Base-by-base conservation (phyloP, 345 rosid species). In the Ailanthus altissimus region DNA sequence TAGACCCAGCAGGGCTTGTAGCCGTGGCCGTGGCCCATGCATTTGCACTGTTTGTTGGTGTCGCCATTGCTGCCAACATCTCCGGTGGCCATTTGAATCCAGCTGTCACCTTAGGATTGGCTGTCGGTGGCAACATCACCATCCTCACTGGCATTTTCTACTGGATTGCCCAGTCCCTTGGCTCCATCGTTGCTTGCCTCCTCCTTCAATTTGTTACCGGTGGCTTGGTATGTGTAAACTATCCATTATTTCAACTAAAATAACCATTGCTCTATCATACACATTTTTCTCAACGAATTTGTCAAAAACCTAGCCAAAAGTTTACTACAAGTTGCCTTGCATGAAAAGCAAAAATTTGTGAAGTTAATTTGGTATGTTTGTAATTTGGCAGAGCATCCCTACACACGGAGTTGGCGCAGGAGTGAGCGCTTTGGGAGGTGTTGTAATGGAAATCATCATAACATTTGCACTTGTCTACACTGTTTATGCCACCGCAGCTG, bases 81-180 rank as follows among this genome's bases (percentile, higher is more conserved):
- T 94, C 97, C 0, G 98, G 97, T 13, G 98, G 98, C 20, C 97
- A 93, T 70, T 76, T 93, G 36, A 94, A 94, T 72, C 97, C 97
- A 0, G 97, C 97, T 10, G 97, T 93, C 84, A 94, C 98, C 43
- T 85, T 93, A 0, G 97, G 97, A 20, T 78, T 94, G 82, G 97
- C 97, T 18, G 23, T 93, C 15, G 97, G 98, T 1, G 98, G 98
- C 73, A 84, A 94, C 87, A 93, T 93, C 79, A 88, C 93, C 45
- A 38, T 93, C 76, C 83, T 93, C 42, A 88, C 94, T 5, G 93
- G 96, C 83, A 40, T 94, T 83, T 87, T 94, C 82, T 93, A 94
- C 25, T 90, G 96, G 97, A 81, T 94, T 54, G 93, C 98, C 75
- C 98, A 93, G 40, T 91, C 89, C 81, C 90, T 87, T 63, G 97